Evolutionary conservation across 768 basidiomycete species (phyloP), one percentile per base, ranked within the genome.

Genomic region (Tephrocybe sp.): DNA sequence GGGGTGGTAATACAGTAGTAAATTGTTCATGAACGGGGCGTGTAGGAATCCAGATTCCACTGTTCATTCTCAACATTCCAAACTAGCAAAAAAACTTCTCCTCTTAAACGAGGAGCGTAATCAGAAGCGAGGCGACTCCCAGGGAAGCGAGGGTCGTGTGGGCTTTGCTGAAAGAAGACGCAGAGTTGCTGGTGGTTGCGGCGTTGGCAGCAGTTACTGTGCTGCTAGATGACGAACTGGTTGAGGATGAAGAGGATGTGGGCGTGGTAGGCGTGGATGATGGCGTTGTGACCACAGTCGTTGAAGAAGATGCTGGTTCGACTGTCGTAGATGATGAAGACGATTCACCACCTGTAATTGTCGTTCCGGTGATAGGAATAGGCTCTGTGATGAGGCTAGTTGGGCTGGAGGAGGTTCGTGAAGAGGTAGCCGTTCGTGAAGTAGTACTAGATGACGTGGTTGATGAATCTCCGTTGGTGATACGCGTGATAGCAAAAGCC

Each of bases 401-500:
- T 11, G 54, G 45, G 21, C 54, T 52, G 2, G 57, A 44, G 11
- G 65, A 50, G 19, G 34, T 27, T 9, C 4, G 49, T 11, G 42
- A 27, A 24, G 37, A 29, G 22, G 38, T 34, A 8, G 50, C 15
- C 4, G 36, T 22, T n/a, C 13, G n/a, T 44, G 42, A 18, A 40
- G 22, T 31, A 37, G 38, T 4, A 44, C 19, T 13, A 18, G 40
- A 21, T 21, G 45, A 29, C 12, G 49, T 45, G 6, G 58, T 49
- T 19, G 55, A 24, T 25, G 65, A 57, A 9, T 62, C 56, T 15
- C 66, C 47, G 18, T 61, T 64, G 16, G 69, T 59, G 54, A 86
- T 86, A 19, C 59, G 64, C 23, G 72, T 66, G 52, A 90, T 90
- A 1, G 74, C 78, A 61, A 90, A 88, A 31, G 66, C 15, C 0